Conservation (phyloP, 129 eudicot genomes). For the Ambrosia trifida region DNA sequence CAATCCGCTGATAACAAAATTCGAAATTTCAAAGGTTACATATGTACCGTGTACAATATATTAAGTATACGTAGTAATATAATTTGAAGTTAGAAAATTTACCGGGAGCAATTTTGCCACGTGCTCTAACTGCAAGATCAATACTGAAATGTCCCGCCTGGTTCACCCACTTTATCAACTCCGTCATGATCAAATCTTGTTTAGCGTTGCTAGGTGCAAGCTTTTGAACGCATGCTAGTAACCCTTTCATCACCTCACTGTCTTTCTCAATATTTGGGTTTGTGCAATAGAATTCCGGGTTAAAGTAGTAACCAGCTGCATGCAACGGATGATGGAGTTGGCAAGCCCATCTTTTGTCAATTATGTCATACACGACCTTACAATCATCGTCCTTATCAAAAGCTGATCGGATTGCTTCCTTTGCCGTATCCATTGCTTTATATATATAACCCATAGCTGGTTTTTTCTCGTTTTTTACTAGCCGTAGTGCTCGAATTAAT, state of each 20-base stretch:
- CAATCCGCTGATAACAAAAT: not conserved
- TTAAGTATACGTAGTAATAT: not conserved
- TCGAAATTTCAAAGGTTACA: not conserved
- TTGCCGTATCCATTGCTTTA: slow-evolving; percentile 7
- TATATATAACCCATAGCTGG: slow-evolving; percentile 20
- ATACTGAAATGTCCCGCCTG: not conserved
- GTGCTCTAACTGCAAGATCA: slow-evolving; percentile 8
- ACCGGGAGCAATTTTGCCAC: slow-evolving; percentile 8
- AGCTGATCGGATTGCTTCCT: not conserved
- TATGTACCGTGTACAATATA: not conserved
- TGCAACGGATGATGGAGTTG: slow-evolving; percentile 17
- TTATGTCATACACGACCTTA: not conserved
- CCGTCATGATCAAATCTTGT: slow-evolving; percentile 9
- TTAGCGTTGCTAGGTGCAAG: not conserved
- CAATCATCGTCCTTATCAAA: not conserved
- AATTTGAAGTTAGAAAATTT: not conserved
- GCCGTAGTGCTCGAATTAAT: not conserved
- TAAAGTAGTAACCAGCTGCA: slow-evolving; percentile 14
- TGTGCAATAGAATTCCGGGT: slow-evolving; percentile 8
- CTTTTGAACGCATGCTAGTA: not conserved
- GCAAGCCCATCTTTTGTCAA: slow-evolving; percentile 8
- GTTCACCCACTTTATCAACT: slow-evolving; percentile 11
- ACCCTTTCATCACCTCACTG: slow-evolving; percentile 3
- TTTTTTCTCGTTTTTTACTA: slow-evolving; percentile 16
- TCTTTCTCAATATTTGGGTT: not conserved